These are phyloP conservation scores for Aspergillus mulundensis DNA, from an alignment of 495 filamentous ascomycete species.

Conservation along the genomic window DNA sequence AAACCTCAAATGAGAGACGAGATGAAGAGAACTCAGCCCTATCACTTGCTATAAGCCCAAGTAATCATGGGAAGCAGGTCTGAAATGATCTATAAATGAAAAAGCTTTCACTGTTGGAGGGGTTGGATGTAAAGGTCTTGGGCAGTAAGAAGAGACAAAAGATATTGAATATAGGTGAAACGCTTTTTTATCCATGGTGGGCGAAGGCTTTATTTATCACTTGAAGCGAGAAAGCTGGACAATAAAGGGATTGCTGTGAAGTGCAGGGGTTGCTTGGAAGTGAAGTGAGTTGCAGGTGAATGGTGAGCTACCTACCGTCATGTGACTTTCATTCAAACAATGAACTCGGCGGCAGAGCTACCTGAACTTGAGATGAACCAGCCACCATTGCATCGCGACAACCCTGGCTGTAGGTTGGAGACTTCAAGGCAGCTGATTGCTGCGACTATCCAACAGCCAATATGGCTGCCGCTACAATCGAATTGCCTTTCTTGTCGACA, in stretches of 20 bases:
- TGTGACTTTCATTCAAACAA: constrained; percentile 6
- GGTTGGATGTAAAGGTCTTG: too few species aligned
- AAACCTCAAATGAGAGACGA: background rate
- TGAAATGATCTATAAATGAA: too few species aligned
- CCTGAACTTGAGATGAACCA: constrained; percentile 4
- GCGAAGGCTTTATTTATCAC: too few species aligned
- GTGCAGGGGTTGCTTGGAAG: too few species aligned
- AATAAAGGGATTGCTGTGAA: too few species aligned
- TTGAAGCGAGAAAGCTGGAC: too few species aligned
- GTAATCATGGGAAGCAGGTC: too few species aligned
- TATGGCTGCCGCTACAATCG: constrained; percentile 74
- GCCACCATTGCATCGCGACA: constrained; percentile 11
- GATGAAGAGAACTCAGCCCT: background rate
- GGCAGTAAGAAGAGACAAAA: background rate
- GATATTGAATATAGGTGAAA: too few species aligned
- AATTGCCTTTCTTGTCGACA: constrained; percentile 69
- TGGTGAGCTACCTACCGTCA: background rate
- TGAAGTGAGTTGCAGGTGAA: background rate
- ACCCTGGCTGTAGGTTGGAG: constrained; percentile 13
- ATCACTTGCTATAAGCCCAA: too few species aligned
- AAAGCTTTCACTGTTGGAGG: too few species aligned
- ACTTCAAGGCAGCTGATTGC: constrained; percentile 14
- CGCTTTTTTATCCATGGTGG: too few species aligned
- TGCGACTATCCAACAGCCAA: constrained; percentile 25
- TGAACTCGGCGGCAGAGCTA: constrained; percentile 10